phyloP scores from a whole-genome alignment of 805 yeast species.

The Cyberlindnera mrakii region DNA sequence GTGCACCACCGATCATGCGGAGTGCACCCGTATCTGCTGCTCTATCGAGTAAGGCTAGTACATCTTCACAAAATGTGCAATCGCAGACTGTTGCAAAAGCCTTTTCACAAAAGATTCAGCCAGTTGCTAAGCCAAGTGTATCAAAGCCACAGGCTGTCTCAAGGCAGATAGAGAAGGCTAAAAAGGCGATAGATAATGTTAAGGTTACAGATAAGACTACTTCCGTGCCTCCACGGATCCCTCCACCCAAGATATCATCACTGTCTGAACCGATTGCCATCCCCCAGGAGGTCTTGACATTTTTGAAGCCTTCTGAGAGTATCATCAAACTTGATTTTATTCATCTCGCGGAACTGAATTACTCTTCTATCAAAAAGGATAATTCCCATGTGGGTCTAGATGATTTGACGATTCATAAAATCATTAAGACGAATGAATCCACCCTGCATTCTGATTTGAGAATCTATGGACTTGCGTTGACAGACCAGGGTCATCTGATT shows the following conservation, averaged over 20 bases:
- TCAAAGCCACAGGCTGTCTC: too few relatives aligned
- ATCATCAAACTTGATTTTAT: slow-evolving; percentile 22
- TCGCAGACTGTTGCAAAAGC: too few relatives aligned
- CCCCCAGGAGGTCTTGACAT: neutral
- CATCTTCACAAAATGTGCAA: too few relatives aligned
- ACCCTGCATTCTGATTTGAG: slow-evolving; percentile 16
- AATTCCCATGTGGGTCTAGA: slow-evolving; percentile 12
- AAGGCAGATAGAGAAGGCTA: too few relatives aligned
- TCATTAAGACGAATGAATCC: slow-evolving; percentile 22
- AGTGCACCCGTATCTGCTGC: too few relatives aligned
- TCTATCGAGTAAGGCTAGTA: too few relatives aligned
- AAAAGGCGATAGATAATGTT: too few relatives aligned
- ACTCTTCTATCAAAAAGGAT: neutral
- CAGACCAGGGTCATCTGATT: slow-evolving; percentile 29
- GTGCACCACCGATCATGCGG: too few relatives aligned
- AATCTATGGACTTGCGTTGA: slow-evolving; percentile 26
- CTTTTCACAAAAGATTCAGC: too few relatives aligned
- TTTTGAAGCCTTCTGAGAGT: slow-evolving; percentile 3
- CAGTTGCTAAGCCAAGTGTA: too few relatives aligned
- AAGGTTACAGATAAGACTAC: neutral
- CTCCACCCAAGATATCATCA: slow-evolving; percentile 9
- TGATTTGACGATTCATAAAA: slow-evolving; percentile 27
- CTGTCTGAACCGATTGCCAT: neutral
- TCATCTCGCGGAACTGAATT: slow-evolving; percentile 14
- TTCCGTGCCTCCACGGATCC: slow-evolving; percentile 11